Conservation (phyloP, 441 rosid genomes). For the Gossypium davidsonii region DNA sequence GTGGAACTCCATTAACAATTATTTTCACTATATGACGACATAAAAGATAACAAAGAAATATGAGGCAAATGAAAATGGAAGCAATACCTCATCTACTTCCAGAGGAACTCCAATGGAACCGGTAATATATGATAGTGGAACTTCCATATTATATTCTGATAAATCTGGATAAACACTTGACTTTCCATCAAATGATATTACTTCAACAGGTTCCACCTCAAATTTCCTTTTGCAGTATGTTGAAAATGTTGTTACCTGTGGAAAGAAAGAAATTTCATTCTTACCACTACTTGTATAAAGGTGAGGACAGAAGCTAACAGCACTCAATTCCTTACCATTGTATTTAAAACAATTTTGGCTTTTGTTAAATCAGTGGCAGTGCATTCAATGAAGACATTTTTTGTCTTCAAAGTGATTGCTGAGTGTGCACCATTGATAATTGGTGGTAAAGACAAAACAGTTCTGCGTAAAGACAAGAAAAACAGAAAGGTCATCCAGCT, state of each 20-base stretch:
- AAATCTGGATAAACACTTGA: constrained; percentile 70
- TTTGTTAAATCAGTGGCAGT: constrained; percentile 90
- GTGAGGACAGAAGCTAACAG: constrained; percentile 2
- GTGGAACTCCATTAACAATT: not conserved
- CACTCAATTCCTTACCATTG: constrained; percentile 52
- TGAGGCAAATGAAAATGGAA: not conserved
- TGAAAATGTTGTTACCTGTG: constrained; percentile 68
- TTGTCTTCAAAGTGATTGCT: constrained; percentile 82
- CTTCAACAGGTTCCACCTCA: constrained; percentile 92
- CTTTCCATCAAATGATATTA: constrained; percentile 52
- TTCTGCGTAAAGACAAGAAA: constrained; percentile 41
- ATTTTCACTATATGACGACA: not conserved
- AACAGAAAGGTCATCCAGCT: constrained; percentile 1
- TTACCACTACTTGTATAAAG: not conserved
- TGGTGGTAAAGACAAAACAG: constrained; percentile 86
- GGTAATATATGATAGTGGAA: constrained; percentile 71
- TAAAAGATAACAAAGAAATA: not conserved
- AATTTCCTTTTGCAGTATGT: constrained; percentile 63
- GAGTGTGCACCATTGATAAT: constrained; percentile 95
- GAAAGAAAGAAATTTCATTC: constrained; percentile 1
- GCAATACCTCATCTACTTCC: constrained; percentile 65
- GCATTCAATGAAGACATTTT: constrained; percentile 91
- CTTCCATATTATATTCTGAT: constrained; percentile 58
- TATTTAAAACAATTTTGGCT: constrained; percentile 88
- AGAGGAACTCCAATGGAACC: constrained; percentile 70